Base-by-base conservation (phyloP, 2,329 filamentous ascomycete species). In the Fusarium albosuccineum region DNA sequence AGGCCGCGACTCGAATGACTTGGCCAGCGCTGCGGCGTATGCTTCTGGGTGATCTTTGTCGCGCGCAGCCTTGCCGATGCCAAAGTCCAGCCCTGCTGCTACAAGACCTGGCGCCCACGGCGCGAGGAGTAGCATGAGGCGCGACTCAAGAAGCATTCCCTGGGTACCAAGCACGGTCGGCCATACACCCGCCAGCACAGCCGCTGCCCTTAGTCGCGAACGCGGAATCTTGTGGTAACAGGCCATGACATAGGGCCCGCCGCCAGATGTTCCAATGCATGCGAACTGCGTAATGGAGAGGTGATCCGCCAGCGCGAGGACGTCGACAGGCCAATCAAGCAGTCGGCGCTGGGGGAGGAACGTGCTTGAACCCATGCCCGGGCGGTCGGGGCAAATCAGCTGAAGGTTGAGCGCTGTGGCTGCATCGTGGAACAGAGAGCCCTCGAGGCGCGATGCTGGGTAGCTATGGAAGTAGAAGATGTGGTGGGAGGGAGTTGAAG, bases 351-450 rank as follows among this genome's bases (percentile, higher is more conserved):
- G 59, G 6, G 73, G 70, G 45, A 76, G 71, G 30, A 72, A 73
- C 9, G 78, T 73, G 33, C 77, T 79, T 13, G 74, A 58, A 14
- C 78, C 79, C 29, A 76, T 77, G 14, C 79, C 79, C 1, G 79
- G 79, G 2, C 79, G 74, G 56, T 80, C 78, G 3, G 75, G 67
- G 7, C 74, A 69, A 17, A 81, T 68, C 30, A 80, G 40, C 29
- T 74, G 74, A 6, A 77, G 60, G 9, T 60, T 56, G 11, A 60
- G 66, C 9, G 60, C 63, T 4, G 17, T 27, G 2, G 54, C 40
- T 7, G 60, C 54, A 17, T 58, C 17, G 4, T 22, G 17, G 17
- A 22, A 22, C 17, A 22, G 17, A 22, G 17, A 22, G 4, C 17
- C 17, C 17, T 22, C 17, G 3, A 22, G 17, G 4, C 17, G 17